These are phyloP conservation scores for Grosmannia serpens DNA, from an alignment of 2,329 filamentous ascomycete genomes.

Conservation along the genomic window DNA sequence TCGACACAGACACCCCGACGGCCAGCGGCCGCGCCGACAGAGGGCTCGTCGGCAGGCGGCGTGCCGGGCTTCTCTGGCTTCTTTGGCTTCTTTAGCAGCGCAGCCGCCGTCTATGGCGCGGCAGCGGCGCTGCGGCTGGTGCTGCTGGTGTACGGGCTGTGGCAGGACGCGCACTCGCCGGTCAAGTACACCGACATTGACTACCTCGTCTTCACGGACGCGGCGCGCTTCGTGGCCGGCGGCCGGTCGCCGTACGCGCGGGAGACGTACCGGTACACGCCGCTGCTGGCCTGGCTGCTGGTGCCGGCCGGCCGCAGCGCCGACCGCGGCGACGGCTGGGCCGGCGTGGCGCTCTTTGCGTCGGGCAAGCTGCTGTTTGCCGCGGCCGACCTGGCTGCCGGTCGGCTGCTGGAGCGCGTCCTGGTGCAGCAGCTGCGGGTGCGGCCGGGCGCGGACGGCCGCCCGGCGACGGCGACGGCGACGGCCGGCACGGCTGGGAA, in stretches of 20 bases:
- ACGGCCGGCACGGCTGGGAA: neutral
- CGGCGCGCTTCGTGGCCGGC: slow-evolving; percentile 62
- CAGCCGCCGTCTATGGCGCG: slow-evolving; percentile 40
- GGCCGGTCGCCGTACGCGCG: slow-evolving; percentile 65
- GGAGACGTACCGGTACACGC: slow-evolving; percentile 95
- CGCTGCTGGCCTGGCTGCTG: slow-evolving; percentile 82
- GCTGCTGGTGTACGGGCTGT: slow-evolving; percentile 78
- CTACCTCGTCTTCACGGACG: slow-evolving; percentile 96
- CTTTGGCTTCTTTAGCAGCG: slow-evolving; percentile 24
- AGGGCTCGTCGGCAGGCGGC: neutral
- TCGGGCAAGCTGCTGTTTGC: slow-evolving; percentile 86
- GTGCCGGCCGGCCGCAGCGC: slow-evolving; percentile 55
- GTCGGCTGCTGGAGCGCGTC: slow-evolving; percentile 55
- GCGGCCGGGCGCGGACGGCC: no score
- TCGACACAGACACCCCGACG: no score
- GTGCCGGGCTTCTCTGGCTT: slow-evolving; percentile 22
- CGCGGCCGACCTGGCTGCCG: slow-evolving; percentile 69
- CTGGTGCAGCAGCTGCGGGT: slow-evolving; percentile 15
- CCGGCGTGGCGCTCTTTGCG: slow-evolving; percentile 49
- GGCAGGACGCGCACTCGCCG: slow-evolving; percentile 83
- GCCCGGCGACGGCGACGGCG: neutral
- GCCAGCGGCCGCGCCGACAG: no score
- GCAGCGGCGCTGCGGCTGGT: slow-evolving; percentile 54
- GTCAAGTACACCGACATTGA: slow-evolving; percentile 99
- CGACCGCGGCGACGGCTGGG: slow-evolving; percentile 19